Conservation (phyloP, 129 eudicot genomes). For the Pseudognaphalium luteoalbum region DNA sequence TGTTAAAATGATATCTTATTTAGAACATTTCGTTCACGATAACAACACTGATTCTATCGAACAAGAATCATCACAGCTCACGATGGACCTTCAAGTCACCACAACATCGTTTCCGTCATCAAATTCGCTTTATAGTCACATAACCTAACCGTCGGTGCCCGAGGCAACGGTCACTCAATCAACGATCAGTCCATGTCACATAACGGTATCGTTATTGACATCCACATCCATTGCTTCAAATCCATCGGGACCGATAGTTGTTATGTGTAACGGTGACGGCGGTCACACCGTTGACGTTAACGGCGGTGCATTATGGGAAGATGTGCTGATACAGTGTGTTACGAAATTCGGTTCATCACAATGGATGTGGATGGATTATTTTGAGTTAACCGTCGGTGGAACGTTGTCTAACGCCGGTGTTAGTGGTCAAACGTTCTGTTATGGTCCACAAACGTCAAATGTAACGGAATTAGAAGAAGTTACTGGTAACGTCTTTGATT, state of each 20-base stretch:
- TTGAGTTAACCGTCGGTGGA: slow-evolving; percentile 88
- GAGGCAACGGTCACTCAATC: slow-evolving; percentile 93
- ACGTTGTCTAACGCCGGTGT: slow-evolving; percentile 91
- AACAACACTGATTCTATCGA: slow-evolving; percentile 43
- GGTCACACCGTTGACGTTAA: slow-evolving; percentile 59
- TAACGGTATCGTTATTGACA: slow-evolving; percentile 73
- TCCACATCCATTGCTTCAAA: slow-evolving; percentile 30
- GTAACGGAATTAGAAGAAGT: slow-evolving; percentile 85
- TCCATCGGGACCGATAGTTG: slow-evolving; percentile 25
- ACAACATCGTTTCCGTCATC: slow-evolving; percentile 48
- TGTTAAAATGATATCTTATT: slow-evolving; percentile 53
- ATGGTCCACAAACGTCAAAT: slow-evolving; percentile 80
- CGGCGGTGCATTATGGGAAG: slow-evolving; percentile 95
- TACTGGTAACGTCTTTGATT: slow-evolving; percentile 71
- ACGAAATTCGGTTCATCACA: slow-evolving; percentile 55
- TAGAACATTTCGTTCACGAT: slow-evolving; percentile 59
- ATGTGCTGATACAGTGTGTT: slow-evolving; percentile 67
- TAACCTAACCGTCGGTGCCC: slow-evolving; percentile 72
- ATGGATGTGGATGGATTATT: slow-evolving; percentile 87
- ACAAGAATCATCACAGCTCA: slow-evolving; percentile 13
- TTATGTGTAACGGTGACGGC: background rate
- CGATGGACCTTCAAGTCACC: slow-evolving; percentile 33
- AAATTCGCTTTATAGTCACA: slow-evolving; percentile 46
- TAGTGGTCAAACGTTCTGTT: slow-evolving; percentile 84
- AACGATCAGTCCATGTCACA: slow-evolving; percentile 92